Conservation (phyloP, 139 green algal species). For the Auxenochlorella pyrenoidosa region DNA sequence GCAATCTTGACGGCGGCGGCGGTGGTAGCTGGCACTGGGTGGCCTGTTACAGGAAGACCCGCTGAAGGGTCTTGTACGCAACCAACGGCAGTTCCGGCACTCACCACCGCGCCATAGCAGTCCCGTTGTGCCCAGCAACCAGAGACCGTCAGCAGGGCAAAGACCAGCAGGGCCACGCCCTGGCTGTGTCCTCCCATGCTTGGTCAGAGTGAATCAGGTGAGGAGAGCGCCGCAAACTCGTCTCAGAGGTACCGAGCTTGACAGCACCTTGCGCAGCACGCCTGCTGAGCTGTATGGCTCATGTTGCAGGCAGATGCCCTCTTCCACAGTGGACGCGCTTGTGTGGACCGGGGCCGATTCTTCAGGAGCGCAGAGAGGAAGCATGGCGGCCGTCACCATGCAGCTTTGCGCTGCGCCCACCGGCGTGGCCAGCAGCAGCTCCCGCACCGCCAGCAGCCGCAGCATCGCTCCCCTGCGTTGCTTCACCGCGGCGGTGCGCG, state of each 20-base stretch:
- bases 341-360: no score
- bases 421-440: background rate
- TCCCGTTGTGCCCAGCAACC: background rate
- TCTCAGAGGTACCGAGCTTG: no score
- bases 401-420: background rate
- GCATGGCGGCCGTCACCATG: slow-evolving; percentile 10
- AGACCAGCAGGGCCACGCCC: no score
- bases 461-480: background rate
- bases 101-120: slow-evolving; percentile 37
- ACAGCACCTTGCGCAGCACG: no score
- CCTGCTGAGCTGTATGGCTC: no score
- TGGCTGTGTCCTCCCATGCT: no score
- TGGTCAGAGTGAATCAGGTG: no score
- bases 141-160: no score
- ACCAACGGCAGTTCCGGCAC: background rate
- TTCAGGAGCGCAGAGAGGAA: background rate
- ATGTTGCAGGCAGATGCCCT: no score
- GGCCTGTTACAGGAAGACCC: background rate
- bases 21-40: background rate
- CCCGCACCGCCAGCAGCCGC: slow-evolving; percentile 2
- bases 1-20: no score
- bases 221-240: no score
- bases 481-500: slow-evolving; percentile 8
- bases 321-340: no score
- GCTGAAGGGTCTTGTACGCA: background rate